These are phyloP conservation scores for Apiospora malaysiana DNA, from an alignment of 2,329 filamentous ascomycete genomes.

Conservation along the genomic window DNA sequence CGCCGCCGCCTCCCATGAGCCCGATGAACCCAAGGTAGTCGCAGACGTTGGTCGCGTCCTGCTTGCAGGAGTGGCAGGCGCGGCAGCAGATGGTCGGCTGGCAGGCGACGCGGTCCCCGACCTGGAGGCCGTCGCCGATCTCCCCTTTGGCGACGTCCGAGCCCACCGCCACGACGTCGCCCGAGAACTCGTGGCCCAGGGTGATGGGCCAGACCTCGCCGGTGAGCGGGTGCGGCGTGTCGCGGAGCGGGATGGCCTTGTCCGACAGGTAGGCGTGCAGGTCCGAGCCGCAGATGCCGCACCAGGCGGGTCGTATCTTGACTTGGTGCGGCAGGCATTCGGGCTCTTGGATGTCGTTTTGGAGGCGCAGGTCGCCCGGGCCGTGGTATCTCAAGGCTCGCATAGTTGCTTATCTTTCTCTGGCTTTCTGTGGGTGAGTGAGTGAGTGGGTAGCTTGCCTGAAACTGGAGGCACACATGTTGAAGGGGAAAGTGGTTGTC, in stretches of 20 bases:
- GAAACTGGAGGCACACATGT: too few relatives aligned
- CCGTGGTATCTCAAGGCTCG: constrained; percentile 33
- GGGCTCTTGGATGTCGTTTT: constrained; percentile 30
- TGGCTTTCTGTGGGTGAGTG: neutral
- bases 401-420: constrained; percentile 19
- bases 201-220: constrained; percentile 62
- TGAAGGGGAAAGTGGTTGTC: neutral
- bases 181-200: constrained; percentile 70
- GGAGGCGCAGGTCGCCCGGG: constrained; percentile 30
- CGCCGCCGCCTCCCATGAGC: constrained; percentile 53
- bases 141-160: constrained; percentile 43
- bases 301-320: constrained; percentile 38
- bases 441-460: too few relatives aligned
- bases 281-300: constrained; percentile 44
- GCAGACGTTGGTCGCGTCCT: constrained; percentile 63
- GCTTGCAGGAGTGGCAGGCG: constrained; percentile 59
- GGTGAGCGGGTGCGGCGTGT: constrained; percentile 61
- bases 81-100: constrained; percentile 66
- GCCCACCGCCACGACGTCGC: constrained; percentile 64
- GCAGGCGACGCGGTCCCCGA: constrained; percentile 63
- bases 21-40: constrained; percentile 49
- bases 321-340: constrained; percentile 31
- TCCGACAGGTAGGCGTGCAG: constrained; percentile 41
- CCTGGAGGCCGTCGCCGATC: constrained; percentile 44
- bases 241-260: constrained; percentile 35